Evolutionary conservation across 371 early-diverging fungal species (phyloP), one percentile per base, ranked within the genome.

Genomic region (Lichtheimia ornata): DNA sequence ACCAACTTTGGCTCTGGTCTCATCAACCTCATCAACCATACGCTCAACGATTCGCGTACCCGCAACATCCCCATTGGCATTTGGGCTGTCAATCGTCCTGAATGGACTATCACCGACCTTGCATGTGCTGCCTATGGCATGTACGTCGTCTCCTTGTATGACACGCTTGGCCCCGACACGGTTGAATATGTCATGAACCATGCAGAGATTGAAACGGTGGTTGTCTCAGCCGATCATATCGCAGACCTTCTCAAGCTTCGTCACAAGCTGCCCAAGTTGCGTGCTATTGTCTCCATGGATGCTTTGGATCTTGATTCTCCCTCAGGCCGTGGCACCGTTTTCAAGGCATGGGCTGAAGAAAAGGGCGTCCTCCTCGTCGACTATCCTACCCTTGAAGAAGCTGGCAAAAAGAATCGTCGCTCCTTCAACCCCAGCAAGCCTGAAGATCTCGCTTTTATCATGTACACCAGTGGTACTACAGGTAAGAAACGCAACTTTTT

Each of bases 91-190:
- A 98, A 98, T 76, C 76, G 98, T 47, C 74, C 89, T 30, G 98
- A 98, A 66, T 98, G 98, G 98, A 77, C 89, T 28, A 82, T 94
- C 14, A 70, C 89, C 15, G 94, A 92, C 45, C 71, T 84, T 59
- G 89, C 86, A 0, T 70, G 79, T 50, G 64, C 66, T 58, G 64
- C 72, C 20, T 82, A 83, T 51, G 77, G 79, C 57, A 64, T 84
- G 14, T 76, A 82, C n/a, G 81, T 91, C 12, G 94, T 96, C 1
- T 95, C 98, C 0, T 79, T 99, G 30, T 98, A 98, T 73, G 96
- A 97, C 67, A 97, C 98, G 0, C 88, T 97, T 27, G 97, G 97
- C 18, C 76, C 79, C 3, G 89, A 87, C 25, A 85, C 91, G 0
- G 81, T 91, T 40, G 69, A 75, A 50, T 84, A 84, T 55, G 83